Evolutionary conservation across 306 rosid species (phyloP), one percentile per base, ranked within the genome.

Genomic region (Dicorynia guianensis): DNA sequence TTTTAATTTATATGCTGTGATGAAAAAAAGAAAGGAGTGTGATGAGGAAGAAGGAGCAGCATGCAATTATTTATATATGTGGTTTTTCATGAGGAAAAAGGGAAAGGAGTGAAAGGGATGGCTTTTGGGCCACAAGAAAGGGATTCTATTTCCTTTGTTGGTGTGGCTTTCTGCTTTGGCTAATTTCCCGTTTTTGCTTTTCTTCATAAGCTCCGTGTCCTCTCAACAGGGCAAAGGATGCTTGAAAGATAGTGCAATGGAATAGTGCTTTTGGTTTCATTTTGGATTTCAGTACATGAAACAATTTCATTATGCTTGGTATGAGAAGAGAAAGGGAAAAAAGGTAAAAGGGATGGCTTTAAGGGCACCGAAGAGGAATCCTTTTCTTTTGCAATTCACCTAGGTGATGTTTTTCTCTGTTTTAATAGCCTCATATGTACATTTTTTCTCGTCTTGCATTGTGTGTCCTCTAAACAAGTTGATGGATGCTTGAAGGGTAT

Each of bases 131-230:
- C 9, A 60, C 39, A 68, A 75, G 56, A 77, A 65, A 83, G 82
- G 64, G 87, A 91, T 88, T 79, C 93, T 72, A 71, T 84, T 71
- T 57, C 72, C 50, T 71, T 47, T 65, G 30, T 25, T 63, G 17
- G 13, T 15, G 20, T 71, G 67, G 36, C 34, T 57, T 36, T 71
- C 14, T 71, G 58, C 7, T 68, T 63, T 63, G 60, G 48, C n/a
- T 17, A 25, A 42, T 64, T 15, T 64, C 30, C 4, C 13, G 8
- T 25, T 54, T 8, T 67, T 62, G 13, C 60, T 76, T 84, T 70
- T 60, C 83, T 84, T 84, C 34, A 39, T 18, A 17, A 61, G 40
- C 7, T 18, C 36, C 72, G 69, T 57, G 43, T 63, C 60, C 74
- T 46, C 64, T 57, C 44, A 12, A 15, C 55, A 74, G 64, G 78